Base-by-base conservation (phyloP, 2,329 filamentous ascomycete species). In the Malbranchea zuffiana region DNA sequence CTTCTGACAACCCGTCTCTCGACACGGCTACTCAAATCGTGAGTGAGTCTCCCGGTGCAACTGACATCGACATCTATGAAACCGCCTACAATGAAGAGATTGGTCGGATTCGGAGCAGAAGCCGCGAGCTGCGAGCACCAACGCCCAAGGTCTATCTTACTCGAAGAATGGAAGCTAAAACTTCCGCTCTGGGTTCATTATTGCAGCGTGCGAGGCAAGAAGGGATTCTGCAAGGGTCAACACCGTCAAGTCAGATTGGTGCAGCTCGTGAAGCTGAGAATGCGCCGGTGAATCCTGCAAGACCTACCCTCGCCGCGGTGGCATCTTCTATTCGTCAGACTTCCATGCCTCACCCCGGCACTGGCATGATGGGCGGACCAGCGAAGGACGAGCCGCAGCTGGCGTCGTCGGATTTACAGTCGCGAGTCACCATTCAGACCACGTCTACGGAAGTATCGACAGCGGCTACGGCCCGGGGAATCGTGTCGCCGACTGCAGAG, bases 31-130 rank as follows among this genome's bases (percentile, higher is more conserved):
- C 35, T 2, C 42, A 37, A 23, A 31, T 46, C 11, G 42, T 46
- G 7, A 46, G 82, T 19, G 86, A 94, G 58, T 92, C 83, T 1
- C 88, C 88, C 2, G 80, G 80, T 0, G 80, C 79, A 1, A 82
- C 83, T 4, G 85, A 92, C 42, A 84, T 84, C 49, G 78, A 90
- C 52, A 80, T 96, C 40, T 95, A 94, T 56, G 84, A 93, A 56
- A 75, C 73, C 1, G 88, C 88, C 0, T 95, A 93, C 55, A 76
- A 83, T 51, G 74, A 82, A 43, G 84, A 95, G 60, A 74, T 90
- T 18, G 72, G 80, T 41, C 72, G 79, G 11, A 88, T 95, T 50
- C 61, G 72, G 19, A 58, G 64, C 44, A 47, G 50, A 34, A 57
- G 50, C n/a, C 47, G 55, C 12, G 52, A 53, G 16, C 48, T 53